Evolutionary conservation across 2,329 filamentous ascomycete species (phyloP).

Genomic region (Bimuria novae-zelandiae): DNA sequence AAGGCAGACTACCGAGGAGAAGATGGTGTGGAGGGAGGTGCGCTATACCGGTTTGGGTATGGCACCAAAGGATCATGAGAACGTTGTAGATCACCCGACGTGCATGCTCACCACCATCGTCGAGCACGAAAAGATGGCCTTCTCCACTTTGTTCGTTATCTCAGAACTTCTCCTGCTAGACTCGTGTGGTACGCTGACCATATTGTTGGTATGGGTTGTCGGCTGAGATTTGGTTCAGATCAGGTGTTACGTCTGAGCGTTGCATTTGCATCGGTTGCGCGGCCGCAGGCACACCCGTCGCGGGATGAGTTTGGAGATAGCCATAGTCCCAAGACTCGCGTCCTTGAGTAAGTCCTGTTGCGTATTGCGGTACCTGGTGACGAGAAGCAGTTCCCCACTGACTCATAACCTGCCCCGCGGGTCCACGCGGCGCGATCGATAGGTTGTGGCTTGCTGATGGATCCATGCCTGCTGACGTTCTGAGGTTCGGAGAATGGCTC

Average conservation of each 20-base stretch:
- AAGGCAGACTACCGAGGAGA: slow-evolving; percentile 28
- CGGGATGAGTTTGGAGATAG: slow-evolving; percentile 36
- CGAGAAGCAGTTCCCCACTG: slow-evolving; percentile 36
- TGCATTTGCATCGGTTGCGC: slow-evolving; percentile 40
- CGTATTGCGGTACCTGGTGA: slow-evolving; percentile 42
- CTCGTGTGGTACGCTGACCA: slow-evolving; percentile 44
- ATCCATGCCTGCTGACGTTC: slow-evolving; percentile 45
- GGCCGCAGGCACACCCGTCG: slow-evolving; percentile 30
- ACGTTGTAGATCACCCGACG: slow-evolving; percentile 41
- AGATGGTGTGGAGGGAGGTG: slow-evolving; percentile 34
- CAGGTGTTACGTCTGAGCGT: slow-evolving; percentile 37
- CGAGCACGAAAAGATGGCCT: slow-evolving; percentile 18
- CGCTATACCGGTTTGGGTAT: slow-evolving; percentile 29
- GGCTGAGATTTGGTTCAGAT: slow-evolving; percentile 35
- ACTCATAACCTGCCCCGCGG: slow-evolving; percentile 41
- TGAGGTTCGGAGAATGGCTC: slow-evolving; percentile 51
- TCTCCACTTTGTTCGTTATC: slow-evolving; percentile 13
- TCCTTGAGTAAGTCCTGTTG: slow-evolving; percentile 33
- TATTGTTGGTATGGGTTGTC: slow-evolving; percentile 43
- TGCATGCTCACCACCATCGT: slow-evolving; percentile 30
- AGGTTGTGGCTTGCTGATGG: slow-evolving; percentile 44
- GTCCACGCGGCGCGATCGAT: slow-evolving; percentile 40
- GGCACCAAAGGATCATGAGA: slow-evolving; percentile 31
- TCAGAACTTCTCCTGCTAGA: slow-evolving; percentile 25
- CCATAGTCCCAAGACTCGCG: slow-evolving; percentile 45